These are phyloP conservation scores for Emericellopsis cladophorae DNA, from an alignment of 2,329 filamentous ascomycete species.

Conservation along the genomic window DNA sequence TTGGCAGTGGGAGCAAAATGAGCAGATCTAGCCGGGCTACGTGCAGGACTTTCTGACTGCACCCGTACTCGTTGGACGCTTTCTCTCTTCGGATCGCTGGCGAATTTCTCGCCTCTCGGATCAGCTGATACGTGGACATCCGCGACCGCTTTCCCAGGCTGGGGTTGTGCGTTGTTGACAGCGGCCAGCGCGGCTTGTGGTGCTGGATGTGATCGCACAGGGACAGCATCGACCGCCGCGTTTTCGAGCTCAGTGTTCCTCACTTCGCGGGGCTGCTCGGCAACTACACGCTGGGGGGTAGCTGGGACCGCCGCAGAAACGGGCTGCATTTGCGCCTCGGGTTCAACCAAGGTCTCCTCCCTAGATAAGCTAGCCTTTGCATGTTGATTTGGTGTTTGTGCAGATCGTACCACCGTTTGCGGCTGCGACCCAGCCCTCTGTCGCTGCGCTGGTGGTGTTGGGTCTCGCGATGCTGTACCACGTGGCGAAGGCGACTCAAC, in stretches of 20 bases:
- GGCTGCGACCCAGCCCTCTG: background rate
- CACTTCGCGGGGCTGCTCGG: no score
- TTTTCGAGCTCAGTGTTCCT: slow-evolving; percentile 5
- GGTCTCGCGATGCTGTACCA: background rate
- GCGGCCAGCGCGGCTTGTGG: background rate
- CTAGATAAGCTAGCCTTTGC: no score
- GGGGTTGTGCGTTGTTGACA: background rate
- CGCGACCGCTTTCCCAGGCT: background rate
- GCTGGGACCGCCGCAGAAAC: no score
- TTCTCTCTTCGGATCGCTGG: background rate
- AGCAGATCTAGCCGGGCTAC: slow-evolving; percentile 54
- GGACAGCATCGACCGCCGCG: slow-evolving; percentile 20
- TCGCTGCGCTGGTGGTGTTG: background rate
- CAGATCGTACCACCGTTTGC: background rate
- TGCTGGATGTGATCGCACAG: slow-evolving; percentile 11
- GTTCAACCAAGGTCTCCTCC: background rate
- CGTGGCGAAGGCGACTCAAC: slow-evolving; percentile 16
- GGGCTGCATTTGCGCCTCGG: background rate
- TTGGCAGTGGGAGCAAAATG: slow-evolving; percentile 51
- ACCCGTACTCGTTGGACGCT: slow-evolving; percentile 18
- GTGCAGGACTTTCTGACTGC: slow-evolving; percentile 47
- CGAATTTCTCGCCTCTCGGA: no score
- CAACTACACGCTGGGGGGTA: no score
- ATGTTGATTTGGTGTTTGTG: background rate
- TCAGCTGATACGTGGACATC: no score